Conservation (phyloP, 2,329 filamentous ascomycete species). For the Ceratocystis ficicola region DNA sequence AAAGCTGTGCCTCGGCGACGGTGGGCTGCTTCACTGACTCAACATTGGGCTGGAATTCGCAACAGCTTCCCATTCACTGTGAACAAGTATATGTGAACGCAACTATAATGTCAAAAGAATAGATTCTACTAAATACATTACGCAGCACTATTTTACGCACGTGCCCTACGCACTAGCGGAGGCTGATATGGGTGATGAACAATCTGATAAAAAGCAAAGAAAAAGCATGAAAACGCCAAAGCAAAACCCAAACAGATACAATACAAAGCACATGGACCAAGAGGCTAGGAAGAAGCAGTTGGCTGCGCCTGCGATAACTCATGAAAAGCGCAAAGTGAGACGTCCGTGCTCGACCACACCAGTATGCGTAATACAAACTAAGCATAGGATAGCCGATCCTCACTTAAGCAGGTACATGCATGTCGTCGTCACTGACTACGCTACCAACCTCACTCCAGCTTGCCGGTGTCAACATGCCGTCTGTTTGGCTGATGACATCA, state of each 20-base stretch:
- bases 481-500: conserved; percentile 48
- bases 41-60: too few species aligned
- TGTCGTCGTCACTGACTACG: conserved; percentile 45
- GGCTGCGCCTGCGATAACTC: neutral
- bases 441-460: conserved; percentile 57
- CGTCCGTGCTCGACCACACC: neutral
- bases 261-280: neutral
- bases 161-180: neutral
- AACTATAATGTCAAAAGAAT: too few species aligned
- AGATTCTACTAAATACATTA: too few species aligned
- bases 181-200: neutral
- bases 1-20: too few species aligned
- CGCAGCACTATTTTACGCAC: too few species aligned
- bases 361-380: conserved; percentile 9
- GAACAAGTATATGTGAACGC: too few species aligned
- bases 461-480: conserved; percentile 46
- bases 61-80: too few species aligned
- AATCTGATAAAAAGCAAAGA: neutral
- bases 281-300: neutral
- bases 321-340: neutral
- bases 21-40: too few species aligned
- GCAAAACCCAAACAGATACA: neutral
- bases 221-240: neutral
- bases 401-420: conserved; percentile 27
- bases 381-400: conserved; percentile 16